Base-by-base conservation (phyloP, 768 basidiomycete genomes). In the Amanita inopinata region DNA sequence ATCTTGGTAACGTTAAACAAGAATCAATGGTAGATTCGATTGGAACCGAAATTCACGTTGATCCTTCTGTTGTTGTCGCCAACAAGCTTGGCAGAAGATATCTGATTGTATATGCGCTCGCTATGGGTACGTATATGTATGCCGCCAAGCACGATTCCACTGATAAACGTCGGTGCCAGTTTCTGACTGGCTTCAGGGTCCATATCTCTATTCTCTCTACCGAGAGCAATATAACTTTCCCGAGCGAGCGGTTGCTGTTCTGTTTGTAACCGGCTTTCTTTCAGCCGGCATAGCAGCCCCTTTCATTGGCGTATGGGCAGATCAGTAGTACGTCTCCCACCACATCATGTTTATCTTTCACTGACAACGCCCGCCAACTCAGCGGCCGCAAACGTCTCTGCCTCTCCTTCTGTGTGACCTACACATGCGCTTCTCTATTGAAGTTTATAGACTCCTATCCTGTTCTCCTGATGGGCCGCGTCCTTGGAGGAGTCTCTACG, bases 181-280 rank as follows among this genome's bases (percentile, higher is more conserved):
- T 45, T 79, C 82, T 28, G 82, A 86, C 57, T 84, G 83, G 82
- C 65, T 86, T 10, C 82, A 86, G 57, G 84, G 84, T 0, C 84
- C 84, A 11, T 86, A 86, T 51, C 66, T 86, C 0, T 87, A 84
- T 51, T 81, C 82, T 11, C 61, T 86, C 0, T 87, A 85, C 55
- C 65, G 67, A 34, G 80, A 83, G 32, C 79, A 84, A 52, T 82
- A 83, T 47, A 59, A 53, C 7, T 76, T 78, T 53, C 62, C 79
- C 0, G 81, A 83, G 55, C 61, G 76, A 24, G 56, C 73, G 17
- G 80, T 87, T 4, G 82, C 83, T 1, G 52, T 80, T 24, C 65
- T 87, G 38, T 87, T 86, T 52, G 80, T 87, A n/a, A 80, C 78
- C 0, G 84, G 84, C 1, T 87, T 85, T 55, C 50, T 80, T 31